A percentile compares a stretch with the other conserved stretches of the same genome.
These are phyloP conservation scores for Fraxinus ornus DNA, from an alignment of 305 asterid species.

Conservation along the genomic window DNA sequence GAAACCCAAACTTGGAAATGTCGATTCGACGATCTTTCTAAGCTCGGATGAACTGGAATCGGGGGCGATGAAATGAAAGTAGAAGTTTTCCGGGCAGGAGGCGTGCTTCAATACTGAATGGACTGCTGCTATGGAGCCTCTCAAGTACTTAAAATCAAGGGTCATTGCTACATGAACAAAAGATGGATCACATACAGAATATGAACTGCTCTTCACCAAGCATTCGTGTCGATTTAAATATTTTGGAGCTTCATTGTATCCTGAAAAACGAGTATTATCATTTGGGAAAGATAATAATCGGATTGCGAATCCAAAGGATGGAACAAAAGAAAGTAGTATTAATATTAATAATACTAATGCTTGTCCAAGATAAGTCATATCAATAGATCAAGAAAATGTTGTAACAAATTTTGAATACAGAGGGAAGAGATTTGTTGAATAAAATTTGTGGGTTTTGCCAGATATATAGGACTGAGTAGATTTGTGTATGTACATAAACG, in stretches of 20 bases:
- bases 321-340: conserved; percentile 21
- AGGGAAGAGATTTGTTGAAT: not conserved
- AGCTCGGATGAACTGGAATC: conserved; percentile 25
- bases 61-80: conserved; percentile 55
- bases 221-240: conserved; percentile 42
- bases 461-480: not conserved
- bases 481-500: conserved; percentile 6
- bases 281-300: conserved; percentile 16
- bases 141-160: conserved; percentile 53
- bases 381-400: not conserved
- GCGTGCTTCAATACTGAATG: conserved; percentile 58
- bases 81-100: conserved; percentile 57
- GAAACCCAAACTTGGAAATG: conserved; percentile 50
- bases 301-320: conserved; percentile 28
- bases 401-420: not conserved
- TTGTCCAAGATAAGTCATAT: not conserved
- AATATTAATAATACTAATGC: conserved; percentile 8
- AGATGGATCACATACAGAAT: conserved; percentile 36
- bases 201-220: not conserved
- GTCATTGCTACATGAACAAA: conserved; percentile 64
- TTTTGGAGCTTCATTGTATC: conserved; percentile 40
- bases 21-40: conserved; percentile 23
- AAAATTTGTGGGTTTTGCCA: not conserved
- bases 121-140: conserved; percentile 73
- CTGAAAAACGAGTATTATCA: not conserved